phyloP scores from a whole-genome alignment of 2,329 filamentous ascomycete genomes.

The Diaporthe velutina region DNA sequence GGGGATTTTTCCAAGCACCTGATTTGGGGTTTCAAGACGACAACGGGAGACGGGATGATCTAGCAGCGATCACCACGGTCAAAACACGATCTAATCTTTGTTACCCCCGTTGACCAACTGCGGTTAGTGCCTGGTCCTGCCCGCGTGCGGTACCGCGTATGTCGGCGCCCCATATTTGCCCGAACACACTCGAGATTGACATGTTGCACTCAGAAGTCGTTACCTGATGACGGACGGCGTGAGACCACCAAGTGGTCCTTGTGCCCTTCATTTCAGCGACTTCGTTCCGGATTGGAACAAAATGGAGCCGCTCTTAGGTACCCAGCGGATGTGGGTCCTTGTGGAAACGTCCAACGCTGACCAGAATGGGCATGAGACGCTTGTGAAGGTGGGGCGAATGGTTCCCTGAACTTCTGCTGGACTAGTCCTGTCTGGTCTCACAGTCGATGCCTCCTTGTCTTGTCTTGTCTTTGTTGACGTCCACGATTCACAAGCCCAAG shows the following conservation, averaged over 20 bases:
- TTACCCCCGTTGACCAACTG: constrained; percentile 2
- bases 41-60: constrained; percentile 24
- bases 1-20: constrained; percentile 9
- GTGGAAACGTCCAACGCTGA: constrained; percentile 18
- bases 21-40: constrained; percentile 22
- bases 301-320: not conserved
- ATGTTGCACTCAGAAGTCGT: constrained; percentile 28
- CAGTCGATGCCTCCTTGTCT: not conserved
- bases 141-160: not conserved
- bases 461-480: not conserved
- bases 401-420: constrained; percentile 16
- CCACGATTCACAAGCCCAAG: not conserved
- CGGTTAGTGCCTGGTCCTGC: constrained; percentile 13
- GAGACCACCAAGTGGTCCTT: constrained; percentile 31
- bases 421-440: not conserved
- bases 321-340: not conserved
- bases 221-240: constrained; percentile 36
- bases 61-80: constrained; percentile 24
- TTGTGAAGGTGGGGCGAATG: constrained; percentile 19
- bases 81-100: constrained; percentile 32
- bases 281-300: constrained; percentile 11
- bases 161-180: constrained; percentile 30
- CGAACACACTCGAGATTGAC: constrained; percentile 26
- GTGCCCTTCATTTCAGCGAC: constrained; percentile 30
- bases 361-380: constrained; percentile 29